Evolutionary conservation across 257 asterid species (phyloP).

Genomic region (Solanum corneliomulleri): DNA sequence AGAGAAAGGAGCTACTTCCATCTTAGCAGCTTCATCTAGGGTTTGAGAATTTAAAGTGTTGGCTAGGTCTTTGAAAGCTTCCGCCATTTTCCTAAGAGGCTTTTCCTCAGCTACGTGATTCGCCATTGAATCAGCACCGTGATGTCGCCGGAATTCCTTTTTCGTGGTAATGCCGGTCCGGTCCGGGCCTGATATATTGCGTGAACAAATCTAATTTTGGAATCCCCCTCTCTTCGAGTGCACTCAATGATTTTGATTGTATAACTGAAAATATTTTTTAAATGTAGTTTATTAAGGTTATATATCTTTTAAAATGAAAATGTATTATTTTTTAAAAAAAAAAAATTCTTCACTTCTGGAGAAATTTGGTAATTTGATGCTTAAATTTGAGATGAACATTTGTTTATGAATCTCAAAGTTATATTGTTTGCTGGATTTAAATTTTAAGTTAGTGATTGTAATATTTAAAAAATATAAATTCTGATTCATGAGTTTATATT

Average conservation of each 20-base stretch:
- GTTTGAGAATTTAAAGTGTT: constrained; percentile 18
- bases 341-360: too few relatives aligned
- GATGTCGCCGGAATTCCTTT: neutral
- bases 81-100: constrained; percentile 67
- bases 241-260: neutral
- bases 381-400: too few relatives aligned
- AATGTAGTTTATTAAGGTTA: too few relatives aligned
- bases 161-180: neutral
- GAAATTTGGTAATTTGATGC: too few relatives aligned
- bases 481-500: too few relatives aligned
- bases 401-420: too few relatives aligned
- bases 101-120: constrained; percentile 18
- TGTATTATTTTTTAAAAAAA: too few relatives aligned
- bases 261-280: neutral
- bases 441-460: too few relatives aligned
- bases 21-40: constrained; percentile 31
- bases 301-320: too few relatives aligned
- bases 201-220: neutral
- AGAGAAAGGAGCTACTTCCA: constrained; percentile 56
- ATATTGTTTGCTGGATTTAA: too few relatives aligned
- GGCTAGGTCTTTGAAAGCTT: constrained; percentile 58
- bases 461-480: too few relatives aligned
- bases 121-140: constrained; percentile 9
- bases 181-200: neutral
- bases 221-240: neutral